Conservation (phyloP, 2,329 filamentous ascomycete genomes). For the Colletotrichum tabaci region DNA sequence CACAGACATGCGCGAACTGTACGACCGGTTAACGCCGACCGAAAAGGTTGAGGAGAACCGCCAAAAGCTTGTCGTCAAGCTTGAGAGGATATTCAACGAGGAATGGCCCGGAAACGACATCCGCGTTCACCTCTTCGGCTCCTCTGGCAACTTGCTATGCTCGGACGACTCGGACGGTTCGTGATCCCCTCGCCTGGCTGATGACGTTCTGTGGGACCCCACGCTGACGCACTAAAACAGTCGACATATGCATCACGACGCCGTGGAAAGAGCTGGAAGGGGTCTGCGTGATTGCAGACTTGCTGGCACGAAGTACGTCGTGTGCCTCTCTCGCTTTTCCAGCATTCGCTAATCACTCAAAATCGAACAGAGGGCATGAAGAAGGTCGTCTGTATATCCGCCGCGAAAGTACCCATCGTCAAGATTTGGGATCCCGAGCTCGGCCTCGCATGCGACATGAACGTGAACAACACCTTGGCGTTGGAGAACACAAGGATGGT, state of each 20-base stretch:
- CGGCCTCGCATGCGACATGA: constrained; percentile 93
- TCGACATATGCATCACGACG: constrained; percentile 98
- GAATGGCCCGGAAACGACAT: constrained; percentile 95
- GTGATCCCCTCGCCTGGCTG: constrained; percentile 49
- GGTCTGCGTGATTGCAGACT: constrained; percentile 90
- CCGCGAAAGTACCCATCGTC: constrained; percentile 97
- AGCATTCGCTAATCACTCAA: constrained; percentile 13
- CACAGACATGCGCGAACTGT: constrained; percentile 87
- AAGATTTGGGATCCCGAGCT: constrained; percentile 98
- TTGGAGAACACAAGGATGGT: constrained; percentile 99
- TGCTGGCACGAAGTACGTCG: constrained; percentile 85
- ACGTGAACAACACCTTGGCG: constrained; percentile 96
- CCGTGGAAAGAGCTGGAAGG: constrained; percentile 88
- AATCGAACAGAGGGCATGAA: constrained; percentile 88
- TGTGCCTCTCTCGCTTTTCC: too few species aligned
- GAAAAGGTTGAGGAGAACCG: constrained; percentile 83
- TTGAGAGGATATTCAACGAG: constrained; percentile 89
- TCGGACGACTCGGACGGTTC: constrained; percentile 96
- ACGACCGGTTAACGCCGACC: constrained; percentile 87
- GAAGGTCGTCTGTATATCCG: constrained; percentile 93
- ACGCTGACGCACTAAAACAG: constrained; percentile 64
- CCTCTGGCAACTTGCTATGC: constrained; percentile 93
- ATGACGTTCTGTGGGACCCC: neutral
- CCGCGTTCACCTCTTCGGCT: constrained; percentile 95
- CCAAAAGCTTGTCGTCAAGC: constrained; percentile 83